A percentile compares a stretch with the other conserved stretches of the same genome.
Conservation (phyloP, 176 grass and related monocot genomes). For the Canna indica region DNA sequence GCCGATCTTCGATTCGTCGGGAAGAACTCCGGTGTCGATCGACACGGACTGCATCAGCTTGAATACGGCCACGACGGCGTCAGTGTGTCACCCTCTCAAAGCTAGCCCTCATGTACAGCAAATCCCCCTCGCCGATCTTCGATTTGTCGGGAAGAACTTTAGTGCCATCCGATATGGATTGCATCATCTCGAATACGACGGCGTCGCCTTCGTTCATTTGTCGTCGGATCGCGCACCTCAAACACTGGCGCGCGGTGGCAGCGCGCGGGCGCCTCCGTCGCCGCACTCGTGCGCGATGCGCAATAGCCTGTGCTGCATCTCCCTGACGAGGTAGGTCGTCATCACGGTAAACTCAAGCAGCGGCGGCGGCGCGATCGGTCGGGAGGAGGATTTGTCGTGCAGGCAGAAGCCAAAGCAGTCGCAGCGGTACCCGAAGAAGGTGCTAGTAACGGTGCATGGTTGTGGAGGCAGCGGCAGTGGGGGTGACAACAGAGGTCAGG, state of each 20-base stretch:
- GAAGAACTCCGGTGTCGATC: too few relatives aligned
- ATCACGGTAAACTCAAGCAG: too few relatives aligned
- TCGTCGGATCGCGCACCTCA: constrained; percentile 43
- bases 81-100: constrained; percentile 58
- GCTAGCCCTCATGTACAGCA: constrained; percentile 57
- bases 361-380: too few relatives aligned
- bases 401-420: constrained; percentile 45
- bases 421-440: constrained; percentile 53
- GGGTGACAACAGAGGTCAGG: background rate
- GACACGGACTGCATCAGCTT: too few relatives aligned
- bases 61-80: too few relatives aligned
- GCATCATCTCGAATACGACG: constrained; percentile 37
- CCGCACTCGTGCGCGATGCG: constrained; percentile 51
- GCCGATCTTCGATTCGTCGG: too few relatives aligned
- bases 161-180: constrained; percentile 52
- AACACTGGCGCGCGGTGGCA: too few relatives aligned
- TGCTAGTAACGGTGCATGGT: constrained; percentile 41
- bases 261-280: background rate
- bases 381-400: too few relatives aligned
- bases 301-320: constrained; percentile 46
- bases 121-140: constrained; percentile 30
- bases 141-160: constrained; percentile 35
- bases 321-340: constrained; percentile 38
- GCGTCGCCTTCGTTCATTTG: constrained; percentile 38
- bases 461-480: background rate